phyloP scores from a whole-genome alignment of 108 stramenopile genomes.

The Pelagomonas calceolata region DNA sequence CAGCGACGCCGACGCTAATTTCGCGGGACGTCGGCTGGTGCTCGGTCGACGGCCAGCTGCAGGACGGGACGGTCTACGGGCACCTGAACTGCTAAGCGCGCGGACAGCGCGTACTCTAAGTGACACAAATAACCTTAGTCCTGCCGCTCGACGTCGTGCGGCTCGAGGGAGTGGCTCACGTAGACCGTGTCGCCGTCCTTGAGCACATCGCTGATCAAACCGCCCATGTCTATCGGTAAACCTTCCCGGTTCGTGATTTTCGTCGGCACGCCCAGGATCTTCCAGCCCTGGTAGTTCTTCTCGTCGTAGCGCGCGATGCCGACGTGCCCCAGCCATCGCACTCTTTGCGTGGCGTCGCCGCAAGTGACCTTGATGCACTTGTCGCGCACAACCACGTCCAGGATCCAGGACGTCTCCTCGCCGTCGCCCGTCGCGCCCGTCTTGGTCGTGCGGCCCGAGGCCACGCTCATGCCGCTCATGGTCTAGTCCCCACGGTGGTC shows the following conservation, averaged over 20 bases:
- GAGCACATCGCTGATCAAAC: background rate
- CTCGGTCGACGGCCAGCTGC: too few relatives aligned
- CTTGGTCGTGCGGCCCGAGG: too few relatives aligned
- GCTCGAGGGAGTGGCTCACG: constrained; percentile 1
- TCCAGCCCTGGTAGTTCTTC: constrained; percentile 9
- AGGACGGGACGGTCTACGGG: too few relatives aligned
- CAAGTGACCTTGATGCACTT: constrained; percentile 5
- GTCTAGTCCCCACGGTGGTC: too few relatives aligned
- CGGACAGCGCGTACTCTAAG: too few relatives aligned
- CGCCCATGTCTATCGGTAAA: background rate
- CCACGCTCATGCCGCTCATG: too few relatives aligned
- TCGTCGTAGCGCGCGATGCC: constrained; percentile 20
- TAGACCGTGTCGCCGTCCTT: constrained; percentile 6
- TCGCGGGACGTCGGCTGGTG: too few relatives aligned
- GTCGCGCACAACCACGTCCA: constrained; percentile 9
- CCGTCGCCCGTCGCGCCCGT: too few relatives aligned
- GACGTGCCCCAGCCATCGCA: constrained; percentile 14
- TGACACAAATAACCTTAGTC: too few relatives aligned
- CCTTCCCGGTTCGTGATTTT: background rate
- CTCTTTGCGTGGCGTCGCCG: constrained; percentile 14
- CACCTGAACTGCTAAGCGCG: too few relatives aligned
- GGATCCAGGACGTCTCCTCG: constrained; percentile 1
- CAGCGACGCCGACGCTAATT: too few relatives aligned
- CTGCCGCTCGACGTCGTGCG: background rate
- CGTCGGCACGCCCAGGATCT: constrained; percentile 15